Base-by-base conservation (phyloP, 2,329 filamentous ascomycete genomes). In the Curvularia lunata region DNA sequence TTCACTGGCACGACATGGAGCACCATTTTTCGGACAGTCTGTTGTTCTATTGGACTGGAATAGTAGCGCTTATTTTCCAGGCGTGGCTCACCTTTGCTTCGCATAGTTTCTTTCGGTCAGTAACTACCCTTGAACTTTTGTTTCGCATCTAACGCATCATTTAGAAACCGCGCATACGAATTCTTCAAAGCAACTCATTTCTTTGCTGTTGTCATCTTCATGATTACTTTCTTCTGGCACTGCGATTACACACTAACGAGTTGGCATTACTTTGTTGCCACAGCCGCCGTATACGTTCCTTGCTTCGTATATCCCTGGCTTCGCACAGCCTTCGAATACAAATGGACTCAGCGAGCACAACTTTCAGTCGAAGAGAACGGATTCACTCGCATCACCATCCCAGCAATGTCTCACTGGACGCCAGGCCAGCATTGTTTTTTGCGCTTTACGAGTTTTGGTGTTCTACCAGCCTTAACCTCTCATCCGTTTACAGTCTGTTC, bases 201-300 rank as follows among this genome's bases (percentile, higher is more conserved):
- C 58, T 55, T 84, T 19, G 79, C 80, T 3, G 84, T 81, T 0
- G 61, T 84, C 3, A 63, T 85, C 1, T 88, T 87, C 63, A 74
- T 86, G 18, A 48, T 87, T 8, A 85, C 86, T 66, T 83, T 88
- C 71, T 87, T 88, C 73, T 77, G 86, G 50, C 85, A 88, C 71
- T 87, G 85, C 67, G 81, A 84, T 67, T 83, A 81, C 69, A 79
- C 47, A 42, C 40, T 56, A 9, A 47, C 43, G 10, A 27, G 51
- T 12, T 82, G 83, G 83, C 82, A 87, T 73, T 88, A 87, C 67
- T 87, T 88, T 67, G 82, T 88, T 59, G 85, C 82, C 1, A 80
- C 82, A 0, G 84, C 75, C 8, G 78, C 81, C 0, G 63, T 87
- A 6, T 87, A 86, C 68, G 66, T 81, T 0, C 64, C 81, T 2